phyloP scores from a whole-genome alignment of 2,329 filamentous ascomycete genomes.

The Colletotrichum viniferum region DNA sequence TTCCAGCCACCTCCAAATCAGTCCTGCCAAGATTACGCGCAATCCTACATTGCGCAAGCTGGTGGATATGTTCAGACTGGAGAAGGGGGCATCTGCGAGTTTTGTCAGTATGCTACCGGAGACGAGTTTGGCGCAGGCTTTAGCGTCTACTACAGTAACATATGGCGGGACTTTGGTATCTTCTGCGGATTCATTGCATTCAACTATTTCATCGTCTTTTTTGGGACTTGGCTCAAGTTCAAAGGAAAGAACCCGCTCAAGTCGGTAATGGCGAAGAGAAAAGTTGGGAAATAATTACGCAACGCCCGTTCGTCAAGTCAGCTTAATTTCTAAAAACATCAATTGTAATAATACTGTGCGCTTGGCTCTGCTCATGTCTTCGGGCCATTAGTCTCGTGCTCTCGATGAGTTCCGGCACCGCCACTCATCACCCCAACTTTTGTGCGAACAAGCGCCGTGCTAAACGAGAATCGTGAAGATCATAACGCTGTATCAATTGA shows the following conservation, averaged over 20 bases:
- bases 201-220: constrained; percentile 54
- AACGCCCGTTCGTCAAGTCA: neutral
- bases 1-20: constrained; percentile 64
- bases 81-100: constrained; percentile 63
- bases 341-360: neutral
- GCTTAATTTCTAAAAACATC: neutral
- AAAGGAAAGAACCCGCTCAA: constrained; percentile 41
- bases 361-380: neutral
- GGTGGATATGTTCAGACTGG: constrained; percentile 66
- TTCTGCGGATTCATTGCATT: constrained; percentile 68
- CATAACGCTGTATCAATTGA: neutral
- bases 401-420: neutral
- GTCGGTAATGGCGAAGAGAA: constrained; percentile 30
- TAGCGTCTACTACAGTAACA: constrained; percentile 63
- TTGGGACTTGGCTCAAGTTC: constrained; percentile 44
- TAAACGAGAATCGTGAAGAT: neutral
- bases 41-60: constrained; percentile 52
- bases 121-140: constrained; percentile 65
- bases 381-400: neutral
- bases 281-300: neutral
- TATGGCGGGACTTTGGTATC: constrained; percentile 71
- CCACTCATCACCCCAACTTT: neutral
- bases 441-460: neutral
- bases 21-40: constrained; percentile 65
- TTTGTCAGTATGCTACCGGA: constrained; percentile 66